Evolutionary conservation across 1,139 yeast genomes (phyloP), one percentile per base, ranked within the genome.

Genomic region (Magnusiomyces ingens): DNA sequence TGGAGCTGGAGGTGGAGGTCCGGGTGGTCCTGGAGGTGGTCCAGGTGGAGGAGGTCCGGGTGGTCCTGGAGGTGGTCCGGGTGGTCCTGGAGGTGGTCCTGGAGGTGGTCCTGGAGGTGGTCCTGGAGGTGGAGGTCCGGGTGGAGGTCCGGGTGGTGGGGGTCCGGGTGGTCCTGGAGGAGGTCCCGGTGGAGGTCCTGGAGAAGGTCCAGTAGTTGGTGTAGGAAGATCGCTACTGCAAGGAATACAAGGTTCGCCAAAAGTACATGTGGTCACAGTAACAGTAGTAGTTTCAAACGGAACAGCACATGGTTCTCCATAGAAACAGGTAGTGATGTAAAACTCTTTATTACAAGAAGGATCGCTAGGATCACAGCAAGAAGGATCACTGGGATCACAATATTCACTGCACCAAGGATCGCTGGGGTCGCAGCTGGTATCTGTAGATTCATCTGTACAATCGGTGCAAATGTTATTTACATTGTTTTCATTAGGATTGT

Each of bases 261-360:
- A 29, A n/a, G 13, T 15, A 17, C 49, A 47, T 3, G 49, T 47
- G 2, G 38, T 29, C 2, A 47, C 49, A 5, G 49, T 47, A 11
- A 47, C 36, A n/a, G 49, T 47, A 18, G 49, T 47, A 19, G 43
- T 37, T 15, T 38, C 49, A 32, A 47, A 47, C 12, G 49, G 49
- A 21, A 47, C 49, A 11, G 22, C 49, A 22, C 49, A 47, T 37
- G 49, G 49, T 12, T 19, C 5, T 5, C 49, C 49, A 37, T 37
- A 47, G 18, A 19, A 13, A 32, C 49, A 47, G 19, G 26, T 35
- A 12, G 35, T 37, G 15, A 47, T 42, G 12, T 36, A 36, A 36
- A n/a, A 12, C 17, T 36, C 40, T 26, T 26, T 26, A 8, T 26
- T 26, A 8, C 32, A 26, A 26, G 32, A 26, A 12, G 40, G 32